Evolutionary conservation across 768 basidiomycete genomes (phyloP).

Genomic region (Saitozyma sp.): DNA sequence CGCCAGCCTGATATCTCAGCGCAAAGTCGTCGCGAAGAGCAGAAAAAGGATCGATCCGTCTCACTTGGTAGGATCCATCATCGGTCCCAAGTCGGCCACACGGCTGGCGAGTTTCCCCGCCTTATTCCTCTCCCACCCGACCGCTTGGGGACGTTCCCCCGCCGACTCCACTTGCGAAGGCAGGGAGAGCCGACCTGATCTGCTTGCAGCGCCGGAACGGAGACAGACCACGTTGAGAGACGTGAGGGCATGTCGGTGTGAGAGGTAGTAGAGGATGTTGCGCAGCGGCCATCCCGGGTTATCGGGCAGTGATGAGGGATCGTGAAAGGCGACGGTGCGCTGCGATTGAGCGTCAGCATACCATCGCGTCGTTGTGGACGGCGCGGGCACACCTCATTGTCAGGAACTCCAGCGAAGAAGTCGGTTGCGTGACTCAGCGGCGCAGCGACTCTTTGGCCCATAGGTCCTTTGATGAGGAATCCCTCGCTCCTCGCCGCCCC

Average conservation of each 20-base stretch:
- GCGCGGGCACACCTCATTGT: conserved; percentile 54
- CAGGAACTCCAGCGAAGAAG: conserved; percentile 38
- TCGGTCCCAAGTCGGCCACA: conserved; percentile 84
- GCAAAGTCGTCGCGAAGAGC: background rate
- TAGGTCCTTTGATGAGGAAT: conserved; percentile 21
- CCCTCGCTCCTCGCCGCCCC: conserved; percentile 2
- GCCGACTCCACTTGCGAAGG: background rate
- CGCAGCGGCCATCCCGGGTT: conserved; percentile 92
- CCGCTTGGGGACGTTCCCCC: conserved; percentile 57
- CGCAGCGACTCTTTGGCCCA: conserved; percentile 17
- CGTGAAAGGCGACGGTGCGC: conserved; percentile 68
- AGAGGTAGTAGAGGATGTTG: conserved; percentile 82
- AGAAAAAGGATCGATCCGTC: background rate
- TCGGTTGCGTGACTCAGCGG: background rate
- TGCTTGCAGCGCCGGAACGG: conserved; percentile 56
- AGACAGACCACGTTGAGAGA: conserved; percentile 70
- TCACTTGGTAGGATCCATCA: conserved; percentile 86
- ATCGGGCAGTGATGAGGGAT: conserved; percentile 74
- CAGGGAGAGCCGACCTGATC: conserved; percentile 8
- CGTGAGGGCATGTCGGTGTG: conserved; percentile 59
- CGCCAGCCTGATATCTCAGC: conserved; percentile 64
- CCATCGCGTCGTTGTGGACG: background rate
- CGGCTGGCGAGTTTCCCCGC: conserved; percentile 84
- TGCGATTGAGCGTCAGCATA: conserved; percentile 25
- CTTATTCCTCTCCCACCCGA: conserved; percentile 94